A percentile compares a stretch with the other conserved stretches of the same genome.
Conservation (phyloP, 345 rosid genomes). For the Boechera retrofracta region DNA sequence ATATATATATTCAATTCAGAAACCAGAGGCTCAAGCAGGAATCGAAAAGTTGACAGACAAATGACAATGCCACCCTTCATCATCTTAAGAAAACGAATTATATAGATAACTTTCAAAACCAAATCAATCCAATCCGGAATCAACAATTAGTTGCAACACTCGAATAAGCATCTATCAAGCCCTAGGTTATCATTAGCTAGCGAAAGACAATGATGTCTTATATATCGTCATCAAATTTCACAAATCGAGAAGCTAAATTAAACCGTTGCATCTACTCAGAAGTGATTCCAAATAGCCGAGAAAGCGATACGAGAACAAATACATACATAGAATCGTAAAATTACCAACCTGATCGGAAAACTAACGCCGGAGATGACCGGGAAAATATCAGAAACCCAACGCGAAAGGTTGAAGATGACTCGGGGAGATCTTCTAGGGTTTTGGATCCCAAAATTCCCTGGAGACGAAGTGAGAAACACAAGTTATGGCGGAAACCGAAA, state of each 20-base stretch:
- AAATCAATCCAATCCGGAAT: slow-evolving; percentile 19
- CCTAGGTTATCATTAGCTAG: neutral
- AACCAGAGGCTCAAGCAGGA: neutral
- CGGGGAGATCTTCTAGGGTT: slow-evolving; percentile 30
- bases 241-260: slow-evolving; percentile 1
- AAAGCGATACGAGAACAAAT: neutral
- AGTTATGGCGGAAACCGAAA: slow-evolving; percentile 8
- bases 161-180: slow-evolving; percentile 3
- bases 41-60: neutral
- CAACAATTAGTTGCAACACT: neutral
- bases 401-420: neutral
- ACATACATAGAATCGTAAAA: neutral
- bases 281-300: neutral
- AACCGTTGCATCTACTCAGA: neutral
- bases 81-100: neutral
- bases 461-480: neutral
- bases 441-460: neutral
- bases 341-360: slow-evolving; percentile 8
- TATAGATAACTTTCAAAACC: neutral
- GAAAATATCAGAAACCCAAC: neutral
- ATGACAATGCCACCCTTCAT: neutral
- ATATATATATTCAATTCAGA: neutral
- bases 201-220: neutral
- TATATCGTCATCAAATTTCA: slow-evolving; percentile 7
- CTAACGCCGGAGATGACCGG: slow-evolving; percentile 7